phyloP scores from a whole-genome alignment of 768 basidiomycete genomes.

The Clitopilus hobsonii region DNA sequence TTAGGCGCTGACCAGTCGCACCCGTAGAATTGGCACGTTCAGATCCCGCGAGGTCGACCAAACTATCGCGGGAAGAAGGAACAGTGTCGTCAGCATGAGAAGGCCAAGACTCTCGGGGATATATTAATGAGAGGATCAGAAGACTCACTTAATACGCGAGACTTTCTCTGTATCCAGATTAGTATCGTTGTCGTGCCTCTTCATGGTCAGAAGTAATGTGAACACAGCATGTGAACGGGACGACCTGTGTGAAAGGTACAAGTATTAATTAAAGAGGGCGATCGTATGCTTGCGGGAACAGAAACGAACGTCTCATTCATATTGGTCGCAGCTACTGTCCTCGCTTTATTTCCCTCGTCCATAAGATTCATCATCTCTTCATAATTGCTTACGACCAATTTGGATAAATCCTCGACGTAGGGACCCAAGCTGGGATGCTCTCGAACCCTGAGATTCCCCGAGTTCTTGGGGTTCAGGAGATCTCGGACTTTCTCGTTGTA shows the following conservation, averaged over 20 bases:
- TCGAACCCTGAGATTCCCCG: constrained; percentile 92
- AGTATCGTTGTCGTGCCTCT: constrained; percentile 75
- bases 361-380: constrained; percentile 99
- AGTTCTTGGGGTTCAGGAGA: constrained; percentile 94
- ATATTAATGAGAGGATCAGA: too few relatives aligned
- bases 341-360: constrained; percentile 99
- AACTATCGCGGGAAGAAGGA: constrained; percentile 33
- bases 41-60: constrained; percentile 95
- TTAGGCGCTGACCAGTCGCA: constrained; percentile 91
- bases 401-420: constrained; percentile 98
- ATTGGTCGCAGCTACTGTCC: constrained; percentile 97
- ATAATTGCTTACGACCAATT: constrained; percentile 86
- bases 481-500: constrained; percentile 99
- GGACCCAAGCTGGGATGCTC: constrained; percentile 96
- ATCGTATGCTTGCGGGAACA: too few relatives aligned
- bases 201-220: constrained; percentile 91
- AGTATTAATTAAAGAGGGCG: too few relatives aligned
- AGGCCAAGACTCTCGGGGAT: constrained; percentile 2
- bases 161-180: constrained; percentile 97
- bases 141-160: constrained; percentile 83
- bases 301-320: constrained; percentile 93
- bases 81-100: neutral
- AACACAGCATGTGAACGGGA: constrained; percentile 98
- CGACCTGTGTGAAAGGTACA: constrained; percentile 47
- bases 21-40: constrained; percentile 98